Conservation (phyloP, 345 rosid species). For the Syzygium oleosum region DNA sequence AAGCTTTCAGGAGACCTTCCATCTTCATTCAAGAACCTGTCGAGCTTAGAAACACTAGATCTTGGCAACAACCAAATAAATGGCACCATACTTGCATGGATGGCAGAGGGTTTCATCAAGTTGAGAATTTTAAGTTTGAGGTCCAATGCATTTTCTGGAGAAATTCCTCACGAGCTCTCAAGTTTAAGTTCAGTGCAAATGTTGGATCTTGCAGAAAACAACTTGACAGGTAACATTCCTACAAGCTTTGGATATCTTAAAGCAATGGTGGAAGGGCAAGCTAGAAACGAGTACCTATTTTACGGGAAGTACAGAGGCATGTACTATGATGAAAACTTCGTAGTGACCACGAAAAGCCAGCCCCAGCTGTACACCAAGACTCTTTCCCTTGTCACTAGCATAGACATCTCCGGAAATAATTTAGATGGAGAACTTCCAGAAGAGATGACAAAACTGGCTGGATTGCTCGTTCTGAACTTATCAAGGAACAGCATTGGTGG, state of each 20-base stretch:
- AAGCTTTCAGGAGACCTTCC: conserved; percentile 22
- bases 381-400: conserved; percentile 38
- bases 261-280: conserved; percentile 23
- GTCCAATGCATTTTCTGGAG: conserved; percentile 20
- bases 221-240: conserved; percentile 29
- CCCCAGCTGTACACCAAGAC: conserved; percentile 22
- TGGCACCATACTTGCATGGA: conserved; percentile 23
- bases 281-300: conserved; percentile 13
- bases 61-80: conserved; percentile 23
- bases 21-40: conserved; percentile 16
- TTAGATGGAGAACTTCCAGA: conserved; percentile 28
- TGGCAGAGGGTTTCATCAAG: conserved; percentile 11
- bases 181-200: conserved; percentile 27
- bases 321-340: conserved; percentile 28
- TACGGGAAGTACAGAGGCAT: conserved; percentile 16
- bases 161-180: conserved; percentile 18
- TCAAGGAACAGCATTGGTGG: conserved; percentile 24
- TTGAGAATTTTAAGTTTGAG: conserved; percentile 17
- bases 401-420: conserved; percentile 28
- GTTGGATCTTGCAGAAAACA: conserved; percentile 34
- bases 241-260: conserved; percentile 21
- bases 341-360: conserved; percentile 14
- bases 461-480: conserved; percentile 27
- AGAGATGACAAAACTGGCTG: conserved; percentile 20
- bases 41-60: conserved; percentile 25